Conservation (phyloP, 106 monocot genomes). For the Chionographis japonica region DNA sequence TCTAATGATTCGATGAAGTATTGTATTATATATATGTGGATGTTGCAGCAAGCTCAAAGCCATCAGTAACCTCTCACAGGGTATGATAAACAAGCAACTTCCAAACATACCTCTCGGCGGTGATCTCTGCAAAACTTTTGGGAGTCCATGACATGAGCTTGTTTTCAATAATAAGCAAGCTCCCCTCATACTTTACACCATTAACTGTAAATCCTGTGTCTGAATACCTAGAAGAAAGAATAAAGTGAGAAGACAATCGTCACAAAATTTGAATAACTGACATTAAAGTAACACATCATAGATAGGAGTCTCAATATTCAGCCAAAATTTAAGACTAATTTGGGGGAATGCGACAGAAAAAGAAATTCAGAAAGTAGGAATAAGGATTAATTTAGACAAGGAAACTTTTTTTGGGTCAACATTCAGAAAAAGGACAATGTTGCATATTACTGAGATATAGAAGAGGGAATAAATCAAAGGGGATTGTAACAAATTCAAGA, state of each 20-base stretch:
- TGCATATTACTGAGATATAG: too few species aligned
- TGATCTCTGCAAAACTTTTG: conserved; percentile 78
- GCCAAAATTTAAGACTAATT: too few species aligned
- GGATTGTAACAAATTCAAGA: too few species aligned
- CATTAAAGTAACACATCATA: not conserved
- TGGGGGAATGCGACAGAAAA: not conserved
- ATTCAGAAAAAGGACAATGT: too few species aligned
- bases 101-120: conserved; percentile 59
- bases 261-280: not conserved
- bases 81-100: conserved; percentile 1
- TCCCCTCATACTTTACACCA: conserved; percentile 74
- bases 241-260: not conserved
- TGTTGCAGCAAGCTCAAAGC: too few species aligned
- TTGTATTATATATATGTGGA: too few species aligned
- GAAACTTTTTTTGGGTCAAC: too few species aligned
- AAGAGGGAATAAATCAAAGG: too few species aligned
- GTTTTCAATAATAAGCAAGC: conserved; percentile 81
- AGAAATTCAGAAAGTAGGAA: not conserved
- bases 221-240: conserved; percentile 50
- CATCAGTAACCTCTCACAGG: not conserved
- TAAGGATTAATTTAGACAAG: too few species aligned
- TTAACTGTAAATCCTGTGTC: conserved; percentile 94
- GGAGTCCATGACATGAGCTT: conserved; percentile 89
- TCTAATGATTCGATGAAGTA: too few species aligned
- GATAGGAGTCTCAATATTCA: too few species aligned